Evolutionary conservation across 768 basidiomycete genomes (phyloP), one percentile per base, ranked within the genome.

Genomic region (Trametes punicea): DNA sequence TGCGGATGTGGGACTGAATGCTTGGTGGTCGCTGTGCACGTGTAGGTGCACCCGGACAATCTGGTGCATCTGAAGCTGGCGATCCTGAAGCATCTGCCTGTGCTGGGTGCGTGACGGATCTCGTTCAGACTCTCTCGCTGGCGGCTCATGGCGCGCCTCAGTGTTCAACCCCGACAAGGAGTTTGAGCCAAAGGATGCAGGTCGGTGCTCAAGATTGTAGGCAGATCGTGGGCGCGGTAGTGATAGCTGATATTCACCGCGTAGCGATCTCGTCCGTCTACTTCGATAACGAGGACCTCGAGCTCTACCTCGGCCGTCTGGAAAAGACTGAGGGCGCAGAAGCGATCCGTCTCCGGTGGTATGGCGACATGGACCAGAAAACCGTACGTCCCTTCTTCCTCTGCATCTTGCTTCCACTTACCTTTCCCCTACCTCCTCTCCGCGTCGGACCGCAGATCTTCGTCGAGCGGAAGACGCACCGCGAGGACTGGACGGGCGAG

Each of bases 291-390:
- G 90, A 96, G 67, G 87, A 95, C 36, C 81, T 98, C 33, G 96
- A 98, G 52, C 78, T 99, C 5, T 99, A 99, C 65, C 86, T 99
- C 11, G 97, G 97, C 39, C 85, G 97, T 21, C 75, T 98, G 34
- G 97, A 99, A 72, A 99, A 99, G 79, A 97, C 94, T 0, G 97
- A 98, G 74, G 97, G 97, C 3, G 97, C 97, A 2, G 93, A 99
- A 70, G 97, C 97, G 15, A 81, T 99, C 55, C 92, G 97, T 42
- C 74, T 99, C 57, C 83, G 97, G 31, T 98, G 97, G 97, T 99
- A 99, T 67, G 97, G 97, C 10, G 94, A 93, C 67, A 82, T 84
- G 54, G 79, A 83, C 55, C 82, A 80, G 47, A 93, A 88, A 68
- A 90, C 87, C 11, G 92, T 91, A 56, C 62, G 83, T 73, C 8